Evolutionary conservation across 352 stramenopile species (phyloP).

Genomic region (Globisporangium yorkense): DNA sequence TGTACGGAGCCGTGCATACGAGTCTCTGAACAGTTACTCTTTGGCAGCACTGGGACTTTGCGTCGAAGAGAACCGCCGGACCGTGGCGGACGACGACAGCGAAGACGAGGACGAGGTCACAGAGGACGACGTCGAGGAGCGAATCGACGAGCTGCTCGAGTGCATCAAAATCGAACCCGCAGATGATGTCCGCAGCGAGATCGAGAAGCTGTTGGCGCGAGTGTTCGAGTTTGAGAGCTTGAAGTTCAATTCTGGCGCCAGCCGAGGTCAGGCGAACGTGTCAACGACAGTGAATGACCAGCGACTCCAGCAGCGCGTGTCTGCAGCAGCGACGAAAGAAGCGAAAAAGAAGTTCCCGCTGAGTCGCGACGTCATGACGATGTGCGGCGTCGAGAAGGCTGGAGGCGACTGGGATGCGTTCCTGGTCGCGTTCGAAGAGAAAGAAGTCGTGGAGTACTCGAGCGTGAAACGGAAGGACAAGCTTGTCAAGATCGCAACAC

Average conservation of each 20-base stretch:
- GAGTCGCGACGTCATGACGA: slow-evolving; percentile 17
- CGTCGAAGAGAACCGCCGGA: slow-evolving; percentile 8
- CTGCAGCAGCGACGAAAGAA: slow-evolving; percentile 52
- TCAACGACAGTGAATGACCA: slow-evolving; percentile 23
- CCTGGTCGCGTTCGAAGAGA: slow-evolving; percentile 39
- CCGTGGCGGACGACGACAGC: slow-evolving; percentile 15
- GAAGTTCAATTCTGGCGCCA: slow-evolving; percentile 26
- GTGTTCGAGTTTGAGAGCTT: slow-evolving; percentile 39
- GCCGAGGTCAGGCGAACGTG: slow-evolving; percentile 28
- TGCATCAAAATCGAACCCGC: slow-evolving; percentile 31
- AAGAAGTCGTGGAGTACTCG: slow-evolving; percentile 23
- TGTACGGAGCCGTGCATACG: slow-evolving; percentile 40
- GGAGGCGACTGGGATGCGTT: slow-evolving; percentile 28
- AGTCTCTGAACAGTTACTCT: slow-evolving; percentile 36
- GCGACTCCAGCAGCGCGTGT: slow-evolving; percentile 23
- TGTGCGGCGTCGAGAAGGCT: slow-evolving; percentile 10
- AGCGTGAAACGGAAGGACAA: slow-evolving; percentile 47
- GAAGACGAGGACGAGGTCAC: slow-evolving; percentile 25
- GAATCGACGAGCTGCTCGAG: slow-evolving; percentile 37
- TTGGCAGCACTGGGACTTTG: slow-evolving; percentile 39
- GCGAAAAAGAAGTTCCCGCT: slow-evolving; percentile 38
- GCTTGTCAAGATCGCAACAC: slow-evolving; percentile 37
- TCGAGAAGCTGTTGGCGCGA: slow-evolving; percentile 28
- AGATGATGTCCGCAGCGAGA: slow-evolving; percentile 23
- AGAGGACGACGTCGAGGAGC: slow-evolving; percentile 36